phyloP scores from a whole-genome alignment of 192 early-diverging fungal genomes.

The Oehlia diaphana region DNA sequence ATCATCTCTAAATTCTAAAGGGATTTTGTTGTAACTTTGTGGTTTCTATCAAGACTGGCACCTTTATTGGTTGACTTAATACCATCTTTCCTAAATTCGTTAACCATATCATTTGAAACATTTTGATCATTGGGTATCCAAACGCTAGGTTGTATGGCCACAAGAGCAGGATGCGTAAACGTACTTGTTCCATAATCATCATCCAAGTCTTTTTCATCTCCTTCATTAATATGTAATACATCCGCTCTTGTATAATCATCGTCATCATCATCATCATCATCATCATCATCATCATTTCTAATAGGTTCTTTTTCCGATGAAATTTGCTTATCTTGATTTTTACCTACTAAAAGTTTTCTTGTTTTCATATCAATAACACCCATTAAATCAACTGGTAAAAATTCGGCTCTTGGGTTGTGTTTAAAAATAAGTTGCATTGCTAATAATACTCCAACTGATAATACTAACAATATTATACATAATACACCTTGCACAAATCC shows the following conservation, averaged over 20 bases:
- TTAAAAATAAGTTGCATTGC: background rate
- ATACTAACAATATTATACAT: background rate
- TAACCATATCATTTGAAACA: background rate
- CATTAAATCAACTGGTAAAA: conserved; percentile 21
- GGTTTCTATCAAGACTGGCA: background rate
- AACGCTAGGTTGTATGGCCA: background rate
- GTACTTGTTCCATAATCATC: background rate
- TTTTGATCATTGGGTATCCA: conserved; percentile 3
- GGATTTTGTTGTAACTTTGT: background rate
- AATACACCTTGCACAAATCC: conserved; percentile 42
- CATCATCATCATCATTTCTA: background rate
- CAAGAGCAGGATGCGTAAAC: background rate
- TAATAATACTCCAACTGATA: background rate
- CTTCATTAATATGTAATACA: conserved; percentile 12
- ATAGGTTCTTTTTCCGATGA: background rate
- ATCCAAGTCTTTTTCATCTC: background rate
- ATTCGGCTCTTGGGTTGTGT: conserved; percentile 22
- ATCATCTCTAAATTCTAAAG: background rate
- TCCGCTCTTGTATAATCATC: background rate
- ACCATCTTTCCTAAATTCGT: background rate
- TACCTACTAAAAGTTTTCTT: background rate
- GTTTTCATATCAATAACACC: conserved; percentile 14
- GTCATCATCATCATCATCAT: background rate
- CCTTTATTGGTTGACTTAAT: background rate
- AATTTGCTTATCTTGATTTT: background rate